Evolutionary conservation across 1,284 basidiomycete species (phyloP).

Genomic region (Meripilus lineatus): DNA sequence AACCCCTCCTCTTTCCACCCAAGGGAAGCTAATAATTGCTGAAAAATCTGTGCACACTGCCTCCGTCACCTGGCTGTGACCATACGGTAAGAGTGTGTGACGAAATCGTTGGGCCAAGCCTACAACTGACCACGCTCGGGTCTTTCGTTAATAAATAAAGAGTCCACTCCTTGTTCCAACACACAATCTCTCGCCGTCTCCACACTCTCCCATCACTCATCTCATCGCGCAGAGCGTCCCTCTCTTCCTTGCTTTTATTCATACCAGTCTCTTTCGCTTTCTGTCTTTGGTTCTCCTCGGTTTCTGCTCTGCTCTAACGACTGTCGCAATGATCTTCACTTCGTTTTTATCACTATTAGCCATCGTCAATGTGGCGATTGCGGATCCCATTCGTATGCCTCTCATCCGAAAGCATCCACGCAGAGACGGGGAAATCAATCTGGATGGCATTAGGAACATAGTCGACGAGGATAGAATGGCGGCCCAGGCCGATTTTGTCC

Average conservation of each 20-base stretch:
- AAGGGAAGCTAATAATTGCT: no score
- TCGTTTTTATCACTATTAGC: slow-evolving; percentile 14
- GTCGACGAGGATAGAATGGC: slow-evolving; percentile 9
- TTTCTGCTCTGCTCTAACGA: neutral
- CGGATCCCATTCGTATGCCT: slow-evolving; percentile 19
- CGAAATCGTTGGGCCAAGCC: neutral
- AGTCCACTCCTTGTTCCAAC: no score
- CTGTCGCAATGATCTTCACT: slow-evolving; percentile 9
- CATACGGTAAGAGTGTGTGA: slow-evolving; percentile 1
- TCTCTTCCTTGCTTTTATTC: neutral
- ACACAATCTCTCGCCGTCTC: no score
- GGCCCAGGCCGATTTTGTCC: slow-evolving; percentile 12
- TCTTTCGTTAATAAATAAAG: no score
- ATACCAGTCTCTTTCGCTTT: no score
- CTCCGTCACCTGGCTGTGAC: no score
- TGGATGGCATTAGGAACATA: neutral
- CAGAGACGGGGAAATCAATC: neutral
- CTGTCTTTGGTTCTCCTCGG: neutral
- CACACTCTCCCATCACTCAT: slow-evolving; percentile 4
- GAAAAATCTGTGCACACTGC: no score
- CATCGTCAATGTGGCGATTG: slow-evolving; percentile 15
- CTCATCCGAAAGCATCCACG: slow-evolving; percentile 12
- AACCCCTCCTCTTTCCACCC: no score
- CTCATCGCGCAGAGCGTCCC: slow-evolving; percentile 3
- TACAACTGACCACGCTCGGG: slow-evolving; percentile 1